Evolutionary conservation across 371 early-diverging fungal species (phyloP).

Genomic region (Fennellomyces sp.): DNA sequence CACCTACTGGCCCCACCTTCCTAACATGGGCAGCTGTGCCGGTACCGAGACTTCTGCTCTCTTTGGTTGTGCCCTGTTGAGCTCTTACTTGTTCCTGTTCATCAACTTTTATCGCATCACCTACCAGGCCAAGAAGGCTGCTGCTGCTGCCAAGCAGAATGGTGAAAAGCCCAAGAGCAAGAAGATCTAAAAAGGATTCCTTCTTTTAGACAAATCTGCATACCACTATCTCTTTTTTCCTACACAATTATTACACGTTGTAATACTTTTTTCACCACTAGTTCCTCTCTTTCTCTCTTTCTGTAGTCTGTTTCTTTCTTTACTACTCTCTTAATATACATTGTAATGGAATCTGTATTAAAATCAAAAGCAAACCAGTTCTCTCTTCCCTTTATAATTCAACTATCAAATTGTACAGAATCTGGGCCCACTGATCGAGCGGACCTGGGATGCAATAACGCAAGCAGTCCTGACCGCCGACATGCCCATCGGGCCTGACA

Average conservation of each 20-base stretch:
- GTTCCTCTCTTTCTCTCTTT: too few relatives aligned
- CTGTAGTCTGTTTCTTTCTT: too few relatives aligned
- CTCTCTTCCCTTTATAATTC: constrained; percentile 6
- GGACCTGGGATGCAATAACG: constrained; percentile 71
- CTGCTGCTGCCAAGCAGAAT: constrained; percentile 22
- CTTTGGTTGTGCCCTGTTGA: constrained; percentile 80
- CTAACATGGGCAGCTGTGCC: constrained; percentile 77
- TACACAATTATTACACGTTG: not conserved
- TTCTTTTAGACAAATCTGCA: too few relatives aligned
- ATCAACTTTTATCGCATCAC: constrained; percentile 89
- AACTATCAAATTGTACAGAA: constrained; percentile 52
- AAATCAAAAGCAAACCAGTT: not conserved
- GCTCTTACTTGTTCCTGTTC: constrained; percentile 85
- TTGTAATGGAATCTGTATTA: not conserved
- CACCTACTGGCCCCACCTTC: constrained; percentile 71
- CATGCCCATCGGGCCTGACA: constrained; percentile 59
- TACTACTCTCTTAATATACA: too few relatives aligned
- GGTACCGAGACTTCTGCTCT: constrained; percentile 81
- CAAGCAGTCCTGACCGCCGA: constrained; percentile 61
- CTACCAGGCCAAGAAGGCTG: constrained; percentile 63
- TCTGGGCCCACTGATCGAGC: constrained; percentile 53
- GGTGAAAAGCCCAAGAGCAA: constrained; percentile 33
- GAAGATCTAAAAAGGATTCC: constrained; percentile 34
- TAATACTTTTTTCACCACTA: too few relatives aligned
- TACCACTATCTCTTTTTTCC: not conserved